phyloP scores from a whole-genome alignment of 163 green algal genomes.

The Scenedesmus sp. region DNA sequence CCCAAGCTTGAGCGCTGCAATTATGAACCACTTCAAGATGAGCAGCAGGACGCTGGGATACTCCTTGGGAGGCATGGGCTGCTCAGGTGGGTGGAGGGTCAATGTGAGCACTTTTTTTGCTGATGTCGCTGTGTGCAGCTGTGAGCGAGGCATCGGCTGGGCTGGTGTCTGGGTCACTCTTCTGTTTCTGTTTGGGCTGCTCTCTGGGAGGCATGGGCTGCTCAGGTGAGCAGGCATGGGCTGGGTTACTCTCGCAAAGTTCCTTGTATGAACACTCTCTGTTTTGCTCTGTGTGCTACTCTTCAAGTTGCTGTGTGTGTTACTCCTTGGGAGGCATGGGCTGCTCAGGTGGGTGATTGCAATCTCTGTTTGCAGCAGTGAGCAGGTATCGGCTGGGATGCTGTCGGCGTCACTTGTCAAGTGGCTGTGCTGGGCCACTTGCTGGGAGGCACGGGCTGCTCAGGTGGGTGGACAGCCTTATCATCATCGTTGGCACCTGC shows the following conservation, averaged over 20 bases:
- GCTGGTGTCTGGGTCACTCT: not conserved
- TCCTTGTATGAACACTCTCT: no score
- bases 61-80: conserved; percentile 63
- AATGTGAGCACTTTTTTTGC: no score
- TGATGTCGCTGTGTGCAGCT: no score
- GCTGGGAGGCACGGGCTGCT: not conserved
- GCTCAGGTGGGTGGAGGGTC: not conserved
- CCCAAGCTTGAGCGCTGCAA: conserved; percentile 92
- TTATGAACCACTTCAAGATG: conserved; percentile 99
- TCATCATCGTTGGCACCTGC: no score
- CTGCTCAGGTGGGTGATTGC: no score
- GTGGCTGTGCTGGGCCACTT: not conserved
- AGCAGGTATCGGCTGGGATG: no score
- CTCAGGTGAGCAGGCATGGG: not conserved
- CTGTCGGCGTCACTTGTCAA: no score
- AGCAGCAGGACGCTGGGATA: conserved; percentile 88
- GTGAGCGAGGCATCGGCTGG: conserved; percentile 25
- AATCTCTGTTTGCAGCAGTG: no score
- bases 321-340: not conserved
- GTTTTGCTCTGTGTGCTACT: no score
- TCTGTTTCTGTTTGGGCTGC: not conserved
- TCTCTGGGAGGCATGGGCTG: conserved; percentile 80
- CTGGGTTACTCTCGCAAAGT: no score
- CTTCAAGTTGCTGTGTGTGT: not conserved
- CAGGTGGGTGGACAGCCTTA: no score